Percentiles rank a stretch among this genome's conserved stretches.
These are phyloP conservation scores for Pleoardoris graminearum DNA, from an alignment of 2,329 filamentous ascomycete species.

Conservation along the genomic window DNA sequence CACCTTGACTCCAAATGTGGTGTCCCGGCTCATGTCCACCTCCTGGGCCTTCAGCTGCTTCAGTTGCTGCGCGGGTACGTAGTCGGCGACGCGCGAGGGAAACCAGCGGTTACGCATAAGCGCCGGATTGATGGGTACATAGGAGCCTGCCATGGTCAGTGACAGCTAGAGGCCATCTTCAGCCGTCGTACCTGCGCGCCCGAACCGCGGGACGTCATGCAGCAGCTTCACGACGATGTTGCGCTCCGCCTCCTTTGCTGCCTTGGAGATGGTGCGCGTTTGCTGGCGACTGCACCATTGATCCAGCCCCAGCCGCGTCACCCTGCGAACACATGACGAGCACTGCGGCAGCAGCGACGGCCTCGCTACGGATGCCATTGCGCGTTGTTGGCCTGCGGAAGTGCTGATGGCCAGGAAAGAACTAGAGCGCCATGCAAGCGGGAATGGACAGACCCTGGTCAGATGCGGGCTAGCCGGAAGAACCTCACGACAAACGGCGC, in stretches of 20 bases:
- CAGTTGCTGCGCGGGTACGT: conserved; percentile 52
- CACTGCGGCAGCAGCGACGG: conserved; percentile 45
- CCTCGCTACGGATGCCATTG: conserved; percentile 41
- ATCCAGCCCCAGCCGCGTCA: conserved; percentile 36
- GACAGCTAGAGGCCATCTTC: neutral
- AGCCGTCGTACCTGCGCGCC: conserved; percentile 41
- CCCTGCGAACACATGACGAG: conserved; percentile 42
- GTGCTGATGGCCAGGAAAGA: conserved; percentile 16
- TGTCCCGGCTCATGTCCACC: conserved; percentile 52
- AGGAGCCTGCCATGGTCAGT: conserved; percentile 49
- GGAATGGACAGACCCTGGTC: conserved; percentile 17
- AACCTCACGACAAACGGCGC: conserved; percentile 24
- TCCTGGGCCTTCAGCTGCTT: conserved; percentile 52
- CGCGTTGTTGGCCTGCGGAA: conserved; percentile 15
- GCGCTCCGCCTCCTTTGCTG: conserved; percentile 46
- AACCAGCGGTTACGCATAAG: conserved; percentile 61
- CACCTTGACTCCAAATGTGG: conserved; percentile 46
- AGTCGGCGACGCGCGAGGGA: conserved; percentile 56
- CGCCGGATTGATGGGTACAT: conserved; percentile 56
- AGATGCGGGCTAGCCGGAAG: conserved; percentile 15
- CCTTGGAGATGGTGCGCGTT: conserved; percentile 51
- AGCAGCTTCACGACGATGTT: conserved; percentile 56
- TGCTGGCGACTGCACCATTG: conserved; percentile 37
- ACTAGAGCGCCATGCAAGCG: conserved; percentile 11
- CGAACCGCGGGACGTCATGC: conserved; percentile 58